Base-by-base conservation (phyloP, 208 protist genomes). In the Wallacemonas collosoma region DNA sequence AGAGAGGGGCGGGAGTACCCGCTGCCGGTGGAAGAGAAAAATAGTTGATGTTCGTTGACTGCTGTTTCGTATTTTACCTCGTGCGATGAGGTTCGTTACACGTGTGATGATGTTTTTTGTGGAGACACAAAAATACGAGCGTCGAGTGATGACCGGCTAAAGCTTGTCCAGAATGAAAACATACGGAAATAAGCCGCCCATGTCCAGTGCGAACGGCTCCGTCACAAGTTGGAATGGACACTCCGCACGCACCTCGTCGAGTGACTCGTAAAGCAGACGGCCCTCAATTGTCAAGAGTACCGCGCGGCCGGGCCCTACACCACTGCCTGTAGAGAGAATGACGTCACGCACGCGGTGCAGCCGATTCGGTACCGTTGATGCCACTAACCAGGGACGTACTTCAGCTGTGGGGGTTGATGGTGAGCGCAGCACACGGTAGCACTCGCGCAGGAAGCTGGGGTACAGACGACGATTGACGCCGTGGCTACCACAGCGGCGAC, bases 241-340 rank as follows among this genome's bases (percentile, higher is more conserved):
- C 44, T 75, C 54, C 1, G 62, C 38, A 1, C 50, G 41, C 38
- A 82, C 35, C 9, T 64, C n/a, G n/a, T 72, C 54, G 51, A 90
- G 54, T 11, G 72, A 47, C 11, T 79, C 57, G 53, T 77, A 53
- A 71, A 88, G 75, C 1, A 88, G 76, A 14, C 64, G 69, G 8
- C 75, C 72, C 63, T 89, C 87, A 47, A 88, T 66, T n/a, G 81
- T 91, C 41, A 91, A 57, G 12, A 86, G 75, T 39, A 88, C 82
- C 8, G 80, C 79, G 36, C 86, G 86, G 26, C 26, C 26, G 26
- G 26, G 26, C 26, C 26, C 26, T 26, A 26, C 26, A n/a, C 86
- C 86, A 9, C 36, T 6, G 50, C 66, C 43, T 17, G 3, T 38
- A 47, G 2, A 14, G 36, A 61, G 2, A 40, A 38, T 17, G 17